These are phyloP conservation scores for Stereum hirsutum DNA, from an alignment of 1,284 basidiomycete species.

Conservation along the genomic window DNA sequence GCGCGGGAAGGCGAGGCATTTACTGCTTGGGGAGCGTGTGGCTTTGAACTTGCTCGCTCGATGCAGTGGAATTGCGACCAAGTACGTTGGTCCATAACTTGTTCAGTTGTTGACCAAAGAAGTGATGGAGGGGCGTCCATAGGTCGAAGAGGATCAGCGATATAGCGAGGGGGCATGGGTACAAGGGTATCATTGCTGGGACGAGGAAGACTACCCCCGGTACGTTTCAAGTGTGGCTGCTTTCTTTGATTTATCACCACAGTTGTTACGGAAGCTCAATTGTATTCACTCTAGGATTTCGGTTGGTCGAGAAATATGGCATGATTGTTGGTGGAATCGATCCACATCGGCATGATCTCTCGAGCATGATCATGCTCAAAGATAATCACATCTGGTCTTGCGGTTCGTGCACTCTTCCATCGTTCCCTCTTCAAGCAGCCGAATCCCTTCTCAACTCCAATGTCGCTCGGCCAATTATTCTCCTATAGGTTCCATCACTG, in stretches of 20 bases:
- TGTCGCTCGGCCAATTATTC: too few relatives aligned
- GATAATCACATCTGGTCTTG: conserved; percentile 99
- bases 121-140: too few relatives aligned
- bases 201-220: conserved; percentile 98
- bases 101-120: not conserved
- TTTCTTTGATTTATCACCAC: not conserved
- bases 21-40: conserved; percentile 92
- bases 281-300: conserved; percentile 52
- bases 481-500: conserved; percentile 74
- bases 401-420: conserved; percentile 34
- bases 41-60: conserved; percentile 92
- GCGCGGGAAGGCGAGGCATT: conserved; percentile 76
- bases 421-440: conserved; percentile 4
- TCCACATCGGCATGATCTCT: conserved; percentile 92
- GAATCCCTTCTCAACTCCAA: too few relatives aligned
- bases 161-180: conserved; percentile 75
- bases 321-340: conserved; percentile 99
- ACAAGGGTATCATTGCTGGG: conserved; percentile 86
- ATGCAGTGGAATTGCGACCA: conserved; percentile 95
- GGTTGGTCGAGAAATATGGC: conserved; percentile 97
- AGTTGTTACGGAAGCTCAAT: conserved; percentile 22
- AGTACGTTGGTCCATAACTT: conserved; percentile 36
- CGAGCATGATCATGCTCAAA: conserved; percentile 99
- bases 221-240: conserved; percentile 15
- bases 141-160: conserved; percentile 80